Conservation (phyloP, 768 basidiomycete genomes). For the Pisolithus marmoratus region DNA sequence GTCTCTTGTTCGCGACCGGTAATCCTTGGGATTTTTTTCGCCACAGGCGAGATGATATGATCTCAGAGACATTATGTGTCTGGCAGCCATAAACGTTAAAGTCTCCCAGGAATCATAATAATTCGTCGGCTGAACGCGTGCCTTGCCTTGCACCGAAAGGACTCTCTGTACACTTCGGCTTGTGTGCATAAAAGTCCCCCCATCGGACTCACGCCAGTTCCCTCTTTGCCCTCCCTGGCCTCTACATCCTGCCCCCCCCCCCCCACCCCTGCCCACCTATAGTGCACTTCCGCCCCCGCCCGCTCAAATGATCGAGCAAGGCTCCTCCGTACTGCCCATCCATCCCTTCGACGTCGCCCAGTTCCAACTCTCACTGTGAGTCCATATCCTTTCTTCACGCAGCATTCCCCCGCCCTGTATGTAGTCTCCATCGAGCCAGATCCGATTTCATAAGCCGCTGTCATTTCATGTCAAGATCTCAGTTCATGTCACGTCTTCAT, state of each 20-base stretch:
- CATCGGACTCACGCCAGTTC: slow-evolving; percentile 5
- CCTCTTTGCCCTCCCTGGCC: slow-evolving; percentile 6
- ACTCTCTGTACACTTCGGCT: background rate
- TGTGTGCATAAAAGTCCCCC: background rate
- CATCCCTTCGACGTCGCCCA: slow-evolving; percentile 59
- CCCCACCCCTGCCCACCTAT: slow-evolving; percentile 1
- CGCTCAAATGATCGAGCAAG: slow-evolving; percentile 54
- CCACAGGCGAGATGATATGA: slow-evolving; percentile 4
- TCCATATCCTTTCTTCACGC: slow-evolving; percentile 10
- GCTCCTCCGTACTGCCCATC: slow-evolving; percentile 34
- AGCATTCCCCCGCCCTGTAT: background rate
- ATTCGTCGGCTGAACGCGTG: slow-evolving; percentile 9
- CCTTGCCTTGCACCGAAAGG: slow-evolving; percentile 16
- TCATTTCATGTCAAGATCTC: slow-evolving; percentile 26
- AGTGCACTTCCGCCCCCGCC: slow-evolving; percentile 1
- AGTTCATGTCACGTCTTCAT: slow-evolving; percentile 16
- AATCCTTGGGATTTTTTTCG: slow-evolving; percentile 25
- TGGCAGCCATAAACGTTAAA: slow-evolving; percentile 28
- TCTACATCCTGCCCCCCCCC: background rate
- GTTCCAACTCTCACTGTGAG: slow-evolving; percentile 57
- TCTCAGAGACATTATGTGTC: slow-evolving; percentile 14
- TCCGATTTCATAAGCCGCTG: slow-evolving; percentile 16
- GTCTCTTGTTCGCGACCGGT: slow-evolving; percentile 34
- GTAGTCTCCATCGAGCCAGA: slow-evolving; percentile 3
- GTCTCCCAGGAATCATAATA: slow-evolving; percentile 29